A percentile compares a stretch with the other conserved stretches of the same genome.
These are phyloP conservation scores for Rusavskia elegans DNA, from an alignment of 495 filamentous ascomycete species.

Conservation along the genomic window DNA sequence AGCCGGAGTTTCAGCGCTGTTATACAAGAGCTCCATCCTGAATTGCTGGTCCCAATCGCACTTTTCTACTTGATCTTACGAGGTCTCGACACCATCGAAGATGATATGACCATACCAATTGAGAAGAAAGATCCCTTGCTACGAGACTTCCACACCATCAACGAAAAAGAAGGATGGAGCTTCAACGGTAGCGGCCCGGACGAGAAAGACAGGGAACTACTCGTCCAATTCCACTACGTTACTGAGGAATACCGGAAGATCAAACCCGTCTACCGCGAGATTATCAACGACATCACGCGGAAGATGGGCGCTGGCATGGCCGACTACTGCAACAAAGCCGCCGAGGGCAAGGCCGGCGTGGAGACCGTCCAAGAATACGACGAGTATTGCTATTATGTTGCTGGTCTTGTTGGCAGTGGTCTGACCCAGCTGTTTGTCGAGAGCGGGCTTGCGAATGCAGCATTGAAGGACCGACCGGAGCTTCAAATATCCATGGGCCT, in stretches of 20 bases:
- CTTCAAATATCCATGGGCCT: slow-evolving; percentile 93
- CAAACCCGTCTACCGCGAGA: slow-evolving; percentile 65
- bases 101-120: slow-evolving; percentile 85
- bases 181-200: slow-evolving; percentile 73
- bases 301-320: slow-evolving; percentile 99
- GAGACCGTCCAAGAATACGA: slow-evolving; percentile 81
- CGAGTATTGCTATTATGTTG: slow-evolving; percentile 92
- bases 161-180: slow-evolving; percentile 78
- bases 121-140: slow-evolving; percentile 74
- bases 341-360: slow-evolving; percentile 60
- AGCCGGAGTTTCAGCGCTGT: slow-evolving; percentile 88
- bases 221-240: slow-evolving; percentile 81
- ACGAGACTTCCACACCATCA: slow-evolving; percentile 57
- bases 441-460: slow-evolving; percentile 72
- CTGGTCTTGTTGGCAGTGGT: slow-evolving; percentile 90
- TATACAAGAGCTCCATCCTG: slow-evolving; percentile 87
- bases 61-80: slow-evolving; percentile 91
- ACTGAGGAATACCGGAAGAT: slow-evolving; percentile 78
- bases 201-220: slow-evolving; percentile 85
- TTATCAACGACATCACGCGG: slow-evolving; percentile 86
- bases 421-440: slow-evolving; percentile 83
- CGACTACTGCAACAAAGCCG: slow-evolving; percentile 74
- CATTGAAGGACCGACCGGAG: slow-evolving; percentile 57
- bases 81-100: slow-evolving; percentile 90
- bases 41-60: slow-evolving; percentile 74